Evolutionary conservation across 345 rosid species (phyloP).

Genomic region (Streptanthus diversifolius): DNA sequence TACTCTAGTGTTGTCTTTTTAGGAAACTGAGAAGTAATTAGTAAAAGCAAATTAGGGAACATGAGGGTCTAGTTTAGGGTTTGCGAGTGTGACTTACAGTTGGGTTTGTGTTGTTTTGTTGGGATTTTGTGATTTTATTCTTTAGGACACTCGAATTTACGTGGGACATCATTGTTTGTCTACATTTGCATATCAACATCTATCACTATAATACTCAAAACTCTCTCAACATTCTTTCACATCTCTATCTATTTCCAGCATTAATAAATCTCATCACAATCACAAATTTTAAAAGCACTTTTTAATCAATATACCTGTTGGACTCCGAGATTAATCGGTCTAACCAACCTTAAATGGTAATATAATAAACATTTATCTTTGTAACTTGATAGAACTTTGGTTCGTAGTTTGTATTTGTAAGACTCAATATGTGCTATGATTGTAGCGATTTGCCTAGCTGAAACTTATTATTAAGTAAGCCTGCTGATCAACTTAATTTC

Average conservation of each 20-base stretch:
- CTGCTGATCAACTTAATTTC: background rate
- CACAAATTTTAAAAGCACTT: constrained; percentile 1
- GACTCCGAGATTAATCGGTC: background rate
- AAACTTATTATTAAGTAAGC: background rate
- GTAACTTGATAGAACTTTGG: background rate
- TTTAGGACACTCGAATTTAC: constrained; percentile 28
- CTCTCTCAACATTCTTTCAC: constrained; percentile 25
- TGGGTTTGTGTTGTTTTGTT: constrained; percentile 36
- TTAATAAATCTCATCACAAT: constrained; percentile 1
- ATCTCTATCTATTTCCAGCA: constrained; percentile 19
- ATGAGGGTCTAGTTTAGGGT: constrained; percentile 35
- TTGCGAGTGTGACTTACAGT: constrained; percentile 32
- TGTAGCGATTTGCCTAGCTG: background rate
- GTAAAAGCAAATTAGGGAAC: constrained; percentile 29
- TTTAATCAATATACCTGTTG: background rate
- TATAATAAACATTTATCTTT: background rate
- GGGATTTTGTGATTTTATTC: constrained; percentile 26
- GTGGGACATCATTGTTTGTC: constrained; percentile 29
- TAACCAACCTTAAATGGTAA: background rate
- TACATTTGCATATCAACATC: constrained; percentile 29
- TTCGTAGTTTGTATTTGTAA: background rate
- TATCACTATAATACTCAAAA: constrained; percentile 19
- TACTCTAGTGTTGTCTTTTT: background rate
- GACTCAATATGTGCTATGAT: background rate
- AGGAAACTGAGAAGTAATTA: background rate